Evolutionary conservation across 495 filamentous ascomycete genomes (phyloP), one percentile per base, ranked within the genome.

Genomic region (Pseudomonodictys pantanalensis): DNA sequence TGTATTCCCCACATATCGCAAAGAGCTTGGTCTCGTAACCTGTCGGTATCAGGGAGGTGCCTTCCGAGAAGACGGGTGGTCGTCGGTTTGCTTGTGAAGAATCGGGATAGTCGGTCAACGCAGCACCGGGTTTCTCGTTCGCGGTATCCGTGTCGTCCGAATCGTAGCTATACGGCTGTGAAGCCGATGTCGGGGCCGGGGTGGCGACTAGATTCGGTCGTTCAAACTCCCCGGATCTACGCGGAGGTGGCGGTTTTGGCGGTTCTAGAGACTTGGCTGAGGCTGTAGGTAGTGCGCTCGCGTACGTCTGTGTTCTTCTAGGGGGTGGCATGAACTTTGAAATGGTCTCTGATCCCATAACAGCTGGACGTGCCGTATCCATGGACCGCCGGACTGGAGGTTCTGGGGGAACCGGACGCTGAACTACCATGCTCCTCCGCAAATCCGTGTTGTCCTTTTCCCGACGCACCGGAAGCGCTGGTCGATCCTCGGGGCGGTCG

Each of bases 1-100:
- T 86, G 55, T 88, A 87, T 59, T 90, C 85, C 11, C 92, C 95
- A 69, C 88, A 95, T 33, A 93, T 86, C 58, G 90, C 92, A 69
- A 96, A 83, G 29, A 91, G 75, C 17, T 88, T 83, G 7, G 89
- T 89, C 61, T 97, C 92, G 66, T 90, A 84, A 58, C 87, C 87
- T 1, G 89, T 92, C n/a, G 76, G 70, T 49, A 98, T 96, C 59
- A 92, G 86, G 18, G 75, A 78, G 1, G 81, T 81, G 0, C 89
- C 87, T 23, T 83, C 77, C 68, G 81, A 85, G 60, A 87, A 83
- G 56, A 80, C 77, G 0, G 93, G 95, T 39, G 88, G 88, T 26
- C 92, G 83, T 38, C 93, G 81, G 67, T 96, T 97, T 0, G 90
- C 84, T 62, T 83, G 81, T 1, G 91, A 92, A 0, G 89, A 76